Percentiles rank a stretch among this genome's conserved stretches.
Evolutionary conservation across 2,329 filamentous ascomycete genomes (phyloP).

Genomic region (Fusarium sp.): DNA sequence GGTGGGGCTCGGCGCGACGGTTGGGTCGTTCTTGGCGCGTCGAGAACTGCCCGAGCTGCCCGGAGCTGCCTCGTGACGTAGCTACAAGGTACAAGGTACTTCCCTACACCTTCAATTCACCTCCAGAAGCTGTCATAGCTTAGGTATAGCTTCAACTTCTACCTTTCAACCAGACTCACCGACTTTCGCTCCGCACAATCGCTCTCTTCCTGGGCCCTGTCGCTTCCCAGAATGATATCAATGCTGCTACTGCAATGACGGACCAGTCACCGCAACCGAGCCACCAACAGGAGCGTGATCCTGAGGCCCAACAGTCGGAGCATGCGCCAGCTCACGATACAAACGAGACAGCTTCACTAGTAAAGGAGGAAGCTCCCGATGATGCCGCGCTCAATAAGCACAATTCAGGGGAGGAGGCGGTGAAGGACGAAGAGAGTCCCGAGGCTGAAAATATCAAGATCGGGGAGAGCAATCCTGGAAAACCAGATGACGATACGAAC

Average conservation of each 20-base stretch:
- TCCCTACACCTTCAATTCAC: slow-evolving; percentile 23
- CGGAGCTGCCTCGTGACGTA: slow-evolving; percentile 48
- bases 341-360: slow-evolving; percentile 11
- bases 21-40: slow-evolving; percentile 30
- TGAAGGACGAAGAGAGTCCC: background rate
- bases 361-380: slow-evolving; percentile 10
- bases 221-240: slow-evolving; percentile 47
- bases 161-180: slow-evolving; percentile 6
- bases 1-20: slow-evolving; percentile 40
- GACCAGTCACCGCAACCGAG: slow-evolving; percentile 53
- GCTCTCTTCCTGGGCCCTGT: slow-evolving; percentile 24
- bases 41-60: slow-evolving; percentile 25
- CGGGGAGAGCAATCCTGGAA: slow-evolving; percentile 30
- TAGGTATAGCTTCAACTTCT: slow-evolving; percentile 36
- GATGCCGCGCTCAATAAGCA: slow-evolving; percentile 49
- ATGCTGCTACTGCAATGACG: slow-evolving; percentile 53
- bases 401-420: slow-evolving; percentile 51
- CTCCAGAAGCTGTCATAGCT: slow-evolving; percentile 44
- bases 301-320: slow-evolving; percentile 30
- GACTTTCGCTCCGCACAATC: slow-evolving; percentile 21
- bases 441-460: slow-evolving; percentile 20
- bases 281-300: slow-evolving; percentile 41
- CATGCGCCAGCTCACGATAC: slow-evolving; percentile 33
- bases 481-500: slow-evolving; percentile 32
- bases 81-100: slow-evolving; percentile 43